Evolutionary conservation across 352 stramenopile species (phyloP), one percentile per base, ranked within the genome.

Genomic region (Globisporangium cylindrosporum): DNA sequence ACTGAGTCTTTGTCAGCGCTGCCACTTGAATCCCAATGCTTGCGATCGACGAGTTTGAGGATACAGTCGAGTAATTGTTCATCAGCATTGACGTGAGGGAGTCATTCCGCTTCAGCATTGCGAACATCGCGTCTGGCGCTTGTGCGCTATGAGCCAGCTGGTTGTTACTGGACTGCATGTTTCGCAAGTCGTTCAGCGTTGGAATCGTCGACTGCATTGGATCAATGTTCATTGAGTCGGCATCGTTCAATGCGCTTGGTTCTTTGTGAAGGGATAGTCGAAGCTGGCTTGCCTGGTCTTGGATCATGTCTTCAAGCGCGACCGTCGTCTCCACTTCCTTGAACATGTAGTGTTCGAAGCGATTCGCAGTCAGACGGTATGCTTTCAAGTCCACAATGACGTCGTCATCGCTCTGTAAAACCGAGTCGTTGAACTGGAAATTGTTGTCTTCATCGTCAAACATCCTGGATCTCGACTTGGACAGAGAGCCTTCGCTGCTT

Each of bases 401-500:
- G 25, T 57, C 55, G n/a, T 56, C 53, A 27, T 62, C 63, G 25
- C 53, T 56, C 6, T 32, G 61, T 20, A 66, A 18, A 34, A 18
- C 9, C 48, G 48, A 34, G 29, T 62, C 53, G 20, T 32, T 57
- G 8, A 62, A 56, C 53, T 49, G 53, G 2, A 32, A 46, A 29
- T 68, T 68, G 63, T 68, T 68, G 49, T 68, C 63, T 15, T 62
- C 63, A 29, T 68, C 63, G 38, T 68, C 63, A 14, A 68, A 56
- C 24, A 46, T 54, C 48, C 66, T 70, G 2, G 71, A 77, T 20
- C 68, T 76, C 7, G 71, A 72, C 68, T 85, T 82, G 14, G 71
- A 65, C 15, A 80, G 48, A 4, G 68, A 76, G 6, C 66, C 71
- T 61, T 88, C 80, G 22, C 78, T 88, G 58, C 76, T 86, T 8